Conservation (phyloP, 106 monocot species). For the Platanthera guangdongensis region DNA sequence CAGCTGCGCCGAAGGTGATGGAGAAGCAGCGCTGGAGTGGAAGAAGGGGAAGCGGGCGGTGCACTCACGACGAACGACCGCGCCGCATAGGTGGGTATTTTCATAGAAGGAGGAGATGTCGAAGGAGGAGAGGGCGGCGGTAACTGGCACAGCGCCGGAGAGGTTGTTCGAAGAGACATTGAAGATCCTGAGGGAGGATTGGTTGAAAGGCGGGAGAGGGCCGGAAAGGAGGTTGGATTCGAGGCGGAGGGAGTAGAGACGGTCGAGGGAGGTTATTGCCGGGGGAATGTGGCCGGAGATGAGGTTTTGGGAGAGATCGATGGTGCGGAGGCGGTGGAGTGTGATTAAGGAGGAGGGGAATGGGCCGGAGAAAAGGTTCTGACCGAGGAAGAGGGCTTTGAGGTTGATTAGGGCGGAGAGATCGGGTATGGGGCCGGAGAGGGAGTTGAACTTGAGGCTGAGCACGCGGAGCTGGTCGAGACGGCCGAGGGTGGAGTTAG, state of each 20-base stretch:
- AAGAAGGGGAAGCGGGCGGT: conserved; percentile 32
- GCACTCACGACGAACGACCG: conserved; percentile 48
- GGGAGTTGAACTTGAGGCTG: conserved; percentile 61
- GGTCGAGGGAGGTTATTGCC: conserved; percentile 18
- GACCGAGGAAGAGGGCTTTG: conserved; percentile 56
- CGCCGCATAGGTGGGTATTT: conserved; percentile 61
- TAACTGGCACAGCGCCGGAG: conserved; percentile 50
- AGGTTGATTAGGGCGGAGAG: conserved; percentile 72
- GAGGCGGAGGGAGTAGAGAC: conserved; percentile 44
- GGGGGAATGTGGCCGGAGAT: conserved; percentile 38
- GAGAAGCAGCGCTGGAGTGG: conserved; percentile 9
- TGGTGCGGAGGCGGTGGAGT: conserved; percentile 49
- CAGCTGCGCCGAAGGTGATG: conserved; percentile 10
- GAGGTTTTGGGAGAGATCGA: conserved; percentile 63
- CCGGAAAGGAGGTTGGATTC: conserved; percentile 49
- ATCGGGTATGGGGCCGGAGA: conserved; percentile 55
- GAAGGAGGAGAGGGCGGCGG: conserved; percentile 19
- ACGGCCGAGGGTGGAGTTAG: conserved; percentile 20
- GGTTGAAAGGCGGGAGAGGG: conserved; percentile 53
- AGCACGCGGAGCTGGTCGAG: conserved; percentile 76
- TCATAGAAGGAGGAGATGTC: conserved; percentile 34
- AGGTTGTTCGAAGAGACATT: conserved; percentile 57
- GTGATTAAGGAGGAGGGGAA: conserved; percentile 44
- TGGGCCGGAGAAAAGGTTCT: conserved; percentile 52
- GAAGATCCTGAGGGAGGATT: conserved; percentile 47